These are phyloP conservation scores for Lactarius trivialis DNA, from an alignment of 768 basidiomycete genomes.

Conservation along the genomic window DNA sequence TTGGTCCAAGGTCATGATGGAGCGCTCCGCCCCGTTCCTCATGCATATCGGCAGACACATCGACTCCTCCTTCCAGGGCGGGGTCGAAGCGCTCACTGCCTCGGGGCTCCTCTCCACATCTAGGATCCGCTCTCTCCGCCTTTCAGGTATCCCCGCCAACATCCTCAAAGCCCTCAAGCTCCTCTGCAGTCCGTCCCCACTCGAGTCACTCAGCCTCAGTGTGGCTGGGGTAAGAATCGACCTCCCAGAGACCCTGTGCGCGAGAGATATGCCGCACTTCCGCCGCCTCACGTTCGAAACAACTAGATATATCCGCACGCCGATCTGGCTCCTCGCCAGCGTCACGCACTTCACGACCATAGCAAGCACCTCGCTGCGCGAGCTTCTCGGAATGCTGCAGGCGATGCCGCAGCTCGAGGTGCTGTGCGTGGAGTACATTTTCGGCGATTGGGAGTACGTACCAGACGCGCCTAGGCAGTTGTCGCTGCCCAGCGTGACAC, in stretches of 20 bases:
- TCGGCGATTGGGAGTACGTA: neutral
- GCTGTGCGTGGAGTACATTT: neutral
- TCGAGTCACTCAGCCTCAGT: constrained; percentile 1
- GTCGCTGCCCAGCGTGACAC: neutral
- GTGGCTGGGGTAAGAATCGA: neutral
- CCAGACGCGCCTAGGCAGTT: neutral
- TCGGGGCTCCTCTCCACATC: constrained; percentile 14
- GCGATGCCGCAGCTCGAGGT: constrained; percentile 13
- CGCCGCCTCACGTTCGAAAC: constrained; percentile 3
- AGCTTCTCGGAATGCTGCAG: neutral
- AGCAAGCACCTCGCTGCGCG: neutral
- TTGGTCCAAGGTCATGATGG: constrained; percentile 13
- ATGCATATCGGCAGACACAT: constrained; percentile 5
- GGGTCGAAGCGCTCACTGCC: constrained; percentile 4
- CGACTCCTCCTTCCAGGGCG: neutral
- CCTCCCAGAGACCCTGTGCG: constrained; percentile 4
- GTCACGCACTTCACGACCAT: constrained; percentile 12
- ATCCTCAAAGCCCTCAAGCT: constrained; percentile 4
- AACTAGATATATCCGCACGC: neutral
- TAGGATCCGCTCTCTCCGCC: constrained; percentile 7
- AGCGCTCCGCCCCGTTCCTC: constrained; percentile 13
- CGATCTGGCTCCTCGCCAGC: constrained; percentile 6
- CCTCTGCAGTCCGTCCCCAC: constrained; percentile 9
- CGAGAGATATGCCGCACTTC: neutral
- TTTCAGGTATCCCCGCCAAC: neutral